Conservation (phyloP, 176 grass and related monocot genomes). For the Carex pumila region DNA sequence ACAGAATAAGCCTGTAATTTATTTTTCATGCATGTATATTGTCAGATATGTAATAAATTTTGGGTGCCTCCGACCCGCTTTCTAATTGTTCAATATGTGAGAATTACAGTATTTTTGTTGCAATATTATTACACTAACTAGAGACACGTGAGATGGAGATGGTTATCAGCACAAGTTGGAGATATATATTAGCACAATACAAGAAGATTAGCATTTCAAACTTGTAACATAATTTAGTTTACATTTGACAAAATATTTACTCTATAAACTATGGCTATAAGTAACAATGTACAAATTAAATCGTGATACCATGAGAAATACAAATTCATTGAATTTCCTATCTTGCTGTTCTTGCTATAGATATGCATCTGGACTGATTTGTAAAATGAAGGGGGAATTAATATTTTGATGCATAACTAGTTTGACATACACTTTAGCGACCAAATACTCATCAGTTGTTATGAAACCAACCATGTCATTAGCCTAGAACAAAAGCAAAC, state of each 20-base stretch:
- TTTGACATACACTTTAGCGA: background rate
- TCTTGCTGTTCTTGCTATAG: too few relatives aligned
- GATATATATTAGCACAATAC: too few relatives aligned
- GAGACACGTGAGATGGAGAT: too few relatives aligned
- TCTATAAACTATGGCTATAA: too few relatives aligned
- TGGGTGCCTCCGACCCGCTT: background rate
- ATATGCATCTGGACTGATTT: background rate
- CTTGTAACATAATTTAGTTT: too few relatives aligned
- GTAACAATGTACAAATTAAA: too few relatives aligned
- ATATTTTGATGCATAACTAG: background rate
- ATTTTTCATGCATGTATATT: background rate
- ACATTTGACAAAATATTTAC: too few relatives aligned
- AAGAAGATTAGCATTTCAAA: too few relatives aligned
- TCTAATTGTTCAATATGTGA: background rate
- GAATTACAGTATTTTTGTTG: background rate
- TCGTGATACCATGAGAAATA: too few relatives aligned
- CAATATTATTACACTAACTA: too few relatives aligned
- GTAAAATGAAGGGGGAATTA: background rate
- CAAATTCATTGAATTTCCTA: too few relatives aligned
- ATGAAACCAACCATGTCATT: background rate
- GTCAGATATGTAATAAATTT: background rate
- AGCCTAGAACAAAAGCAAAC: background rate
- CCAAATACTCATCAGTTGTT: background rate
- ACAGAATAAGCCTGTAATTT: background rate
- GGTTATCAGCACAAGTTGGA: too few relatives aligned